phyloP scores from a whole-genome alignment of 2,329 filamentous ascomycete genomes.

The Epichloe bromicola region DNA sequence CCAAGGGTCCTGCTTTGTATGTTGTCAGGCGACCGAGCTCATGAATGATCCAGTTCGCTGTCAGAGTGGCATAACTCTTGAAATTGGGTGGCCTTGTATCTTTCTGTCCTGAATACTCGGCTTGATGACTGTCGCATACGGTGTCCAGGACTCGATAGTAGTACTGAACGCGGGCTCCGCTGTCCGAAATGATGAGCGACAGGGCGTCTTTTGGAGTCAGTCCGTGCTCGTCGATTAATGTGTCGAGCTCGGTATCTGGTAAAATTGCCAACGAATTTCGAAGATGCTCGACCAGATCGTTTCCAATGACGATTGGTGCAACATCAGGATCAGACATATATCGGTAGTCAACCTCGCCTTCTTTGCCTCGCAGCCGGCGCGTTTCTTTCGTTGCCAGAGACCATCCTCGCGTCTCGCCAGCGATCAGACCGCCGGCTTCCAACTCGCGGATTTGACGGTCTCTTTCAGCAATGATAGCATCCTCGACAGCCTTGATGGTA shows the following conservation, averaged over 20 bases:
- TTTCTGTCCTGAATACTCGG: conserved; percentile 6
- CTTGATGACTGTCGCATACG: conserved; percentile 22
- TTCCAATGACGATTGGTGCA: conserved; percentile 60
- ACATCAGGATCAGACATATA: conserved; percentile 98
- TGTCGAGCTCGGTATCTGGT: conserved; percentile 56
- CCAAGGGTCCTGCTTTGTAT: conserved; percentile 26
- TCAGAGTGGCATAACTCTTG: conserved; percentile 31
- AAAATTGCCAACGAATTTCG: conserved; percentile 49
- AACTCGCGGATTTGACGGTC: conserved; percentile 76
- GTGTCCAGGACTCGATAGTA: conserved; percentile 54
- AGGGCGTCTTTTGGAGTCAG: conserved; percentile 73
- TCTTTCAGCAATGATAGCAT: conserved; percentile 83
- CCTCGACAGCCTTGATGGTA: conserved; percentile 89
- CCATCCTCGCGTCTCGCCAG: conserved; percentile 89
- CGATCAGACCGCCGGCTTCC: conserved; percentile 58
- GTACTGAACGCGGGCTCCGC: conserved; percentile 69
- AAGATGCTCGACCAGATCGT: conserved; percentile 55
- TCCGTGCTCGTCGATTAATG: conserved; percentile 49
- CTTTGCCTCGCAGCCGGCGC: conserved; percentile 72
- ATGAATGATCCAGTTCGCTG: conserved; percentile 58
- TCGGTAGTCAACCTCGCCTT: conserved; percentile 92
- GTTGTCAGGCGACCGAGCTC: conserved; percentile 58
- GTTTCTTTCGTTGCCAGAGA: conserved; percentile 75
- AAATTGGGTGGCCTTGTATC: conserved; percentile 13
- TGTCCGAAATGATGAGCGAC: conserved; percentile 63